Conservation (phyloP, 257 asterid genomes). For the Mitragyna speciosa region DNA sequence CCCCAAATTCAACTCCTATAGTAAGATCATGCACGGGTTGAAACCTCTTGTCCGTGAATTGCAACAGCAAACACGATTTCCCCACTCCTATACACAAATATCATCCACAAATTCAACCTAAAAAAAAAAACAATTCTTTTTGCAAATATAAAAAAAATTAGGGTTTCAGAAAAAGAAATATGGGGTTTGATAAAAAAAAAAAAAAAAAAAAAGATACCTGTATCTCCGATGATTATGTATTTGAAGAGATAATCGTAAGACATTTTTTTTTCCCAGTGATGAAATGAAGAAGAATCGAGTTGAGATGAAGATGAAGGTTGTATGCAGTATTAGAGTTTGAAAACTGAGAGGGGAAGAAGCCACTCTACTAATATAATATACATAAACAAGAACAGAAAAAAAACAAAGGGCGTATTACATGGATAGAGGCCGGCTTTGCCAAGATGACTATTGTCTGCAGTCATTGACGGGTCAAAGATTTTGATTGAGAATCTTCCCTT, state of each 20-base stretch:
- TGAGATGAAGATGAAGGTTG: no score
- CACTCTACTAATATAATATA: no score
- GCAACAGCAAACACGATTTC: slow-evolving; percentile 65
- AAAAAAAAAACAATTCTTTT: neutral
- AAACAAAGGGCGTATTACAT: no score
- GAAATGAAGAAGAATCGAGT: neutral
- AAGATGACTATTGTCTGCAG: neutral
- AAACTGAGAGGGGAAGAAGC: neutral
- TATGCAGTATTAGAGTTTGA: neutral
- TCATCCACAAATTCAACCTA: neutral
- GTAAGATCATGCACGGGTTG: slow-evolving; percentile 71
- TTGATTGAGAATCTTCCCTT: neutral
- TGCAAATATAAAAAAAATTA: neutral
- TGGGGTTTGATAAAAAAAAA: neutral
- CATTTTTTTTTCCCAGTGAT: slow-evolving; percentile 34
- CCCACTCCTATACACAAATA: slow-evolving; percentile 47
- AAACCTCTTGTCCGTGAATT: slow-evolving; percentile 64
- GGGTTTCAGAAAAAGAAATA: neutral
- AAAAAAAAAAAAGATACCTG: slow-evolving; percentile 30
- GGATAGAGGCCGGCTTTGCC: neutral
- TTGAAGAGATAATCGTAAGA: slow-evolving; percentile 81
- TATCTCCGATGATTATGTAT: slow-evolving; percentile 79
- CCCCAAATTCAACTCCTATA: slow-evolving; percentile 69
- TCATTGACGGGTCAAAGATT: neutral
- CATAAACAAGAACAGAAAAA: no score